A percentile compares a stretch with the other conserved stretches of the same genome.
Evolutionary conservation across 208 protist genomes (phyloP).

Genomic region (Endotrypanum monterogeii): DNA sequence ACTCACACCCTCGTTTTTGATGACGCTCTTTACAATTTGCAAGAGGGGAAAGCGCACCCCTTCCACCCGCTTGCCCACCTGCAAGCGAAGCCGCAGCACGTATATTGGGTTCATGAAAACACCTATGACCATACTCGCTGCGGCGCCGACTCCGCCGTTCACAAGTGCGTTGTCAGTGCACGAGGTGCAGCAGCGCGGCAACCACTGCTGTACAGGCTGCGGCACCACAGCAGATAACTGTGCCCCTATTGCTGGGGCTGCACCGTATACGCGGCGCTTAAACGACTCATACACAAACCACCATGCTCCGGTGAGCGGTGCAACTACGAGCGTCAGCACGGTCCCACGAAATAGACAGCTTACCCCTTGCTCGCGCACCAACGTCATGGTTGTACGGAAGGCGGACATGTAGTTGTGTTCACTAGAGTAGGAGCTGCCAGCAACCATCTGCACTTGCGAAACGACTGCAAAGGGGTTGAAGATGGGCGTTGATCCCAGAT

Average conservation of each 20-base stretch:
- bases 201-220: constrained; percentile 9
- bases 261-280: constrained; percentile 59
- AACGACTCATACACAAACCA: constrained; percentile 84
- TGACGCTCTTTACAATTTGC: constrained; percentile 45
- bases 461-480: constrained; percentile 86
- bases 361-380: constrained; percentile 63
- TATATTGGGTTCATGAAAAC: constrained; percentile 83
- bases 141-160: constrained; percentile 64
- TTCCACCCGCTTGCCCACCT: constrained; percentile 44
- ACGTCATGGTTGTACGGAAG: constrained; percentile 51
- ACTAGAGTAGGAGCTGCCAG: constrained; percentile 49
- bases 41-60: constrained; percentile 49
- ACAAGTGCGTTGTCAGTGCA: constrained; percentile 73
- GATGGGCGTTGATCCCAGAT: constrained; percentile 63
- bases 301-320: constrained; percentile 78
- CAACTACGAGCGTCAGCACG: constrained; percentile 65
- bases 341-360: constrained; percentile 72
- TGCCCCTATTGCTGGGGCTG: constrained; percentile 29
- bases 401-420: constrained; percentile 82
- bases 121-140: constrained; percentile 64
- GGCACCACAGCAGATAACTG: constrained; percentile 28
- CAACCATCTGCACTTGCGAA: constrained; percentile 88
- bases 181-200: constrained; percentile 57
- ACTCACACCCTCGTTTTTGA: constrained; percentile 56
- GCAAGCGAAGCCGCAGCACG: constrained; percentile 74